phyloP scores from a whole-genome alignment of 1,139 yeast genomes.

The Suhomyces bokatorum region DNA sequence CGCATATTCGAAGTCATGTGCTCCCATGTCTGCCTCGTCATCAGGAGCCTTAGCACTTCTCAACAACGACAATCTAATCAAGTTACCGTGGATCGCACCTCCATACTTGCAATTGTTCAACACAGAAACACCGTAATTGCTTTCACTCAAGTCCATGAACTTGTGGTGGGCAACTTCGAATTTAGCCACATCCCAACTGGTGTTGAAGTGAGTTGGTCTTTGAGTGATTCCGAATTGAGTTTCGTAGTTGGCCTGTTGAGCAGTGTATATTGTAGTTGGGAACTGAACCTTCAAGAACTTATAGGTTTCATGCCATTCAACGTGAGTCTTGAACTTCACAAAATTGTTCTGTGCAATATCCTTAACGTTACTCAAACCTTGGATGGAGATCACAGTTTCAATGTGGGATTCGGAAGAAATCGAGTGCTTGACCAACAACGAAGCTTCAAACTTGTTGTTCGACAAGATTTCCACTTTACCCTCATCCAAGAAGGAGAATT shows the following conservation, averaged over 20 bases:
- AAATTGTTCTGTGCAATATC: constrained; percentile 38
- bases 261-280: constrained; percentile 79
- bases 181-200: constrained; percentile 94
- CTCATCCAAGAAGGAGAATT: constrained; percentile 50
- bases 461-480: constrained; percentile 52
- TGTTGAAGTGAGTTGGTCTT: constrained; percentile 92
- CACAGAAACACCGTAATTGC: constrained; percentile 82
- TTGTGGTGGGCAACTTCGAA: constrained; percentile 95
- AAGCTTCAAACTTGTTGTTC: constrained; percentile 58
- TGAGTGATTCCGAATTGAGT: constrained; percentile 90
- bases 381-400: constrained; percentile 69
- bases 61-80: constrained; percentile 77
- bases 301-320: constrained; percentile 85
- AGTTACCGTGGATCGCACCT: constrained; percentile 85
- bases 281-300: constrained; percentile 92
- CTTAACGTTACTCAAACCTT: constrained; percentile 45
- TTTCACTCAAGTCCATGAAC: constrained; percentile 88
- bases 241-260: constrained; percentile 75
- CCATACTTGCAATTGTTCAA: constrained; percentile 89
- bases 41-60: constrained; percentile 92
- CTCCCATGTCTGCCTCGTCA: constrained; percentile 90
- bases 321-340: constrained; percentile 60
- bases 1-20: constrained; percentile 80
- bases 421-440: constrained; percentile 59
- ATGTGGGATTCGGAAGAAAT: constrained; percentile 60